These are phyloP conservation scores for Pascua sp. DNA, from an alignment of 1,284 basidiomycete species.

Conservation along the genomic window DNA sequence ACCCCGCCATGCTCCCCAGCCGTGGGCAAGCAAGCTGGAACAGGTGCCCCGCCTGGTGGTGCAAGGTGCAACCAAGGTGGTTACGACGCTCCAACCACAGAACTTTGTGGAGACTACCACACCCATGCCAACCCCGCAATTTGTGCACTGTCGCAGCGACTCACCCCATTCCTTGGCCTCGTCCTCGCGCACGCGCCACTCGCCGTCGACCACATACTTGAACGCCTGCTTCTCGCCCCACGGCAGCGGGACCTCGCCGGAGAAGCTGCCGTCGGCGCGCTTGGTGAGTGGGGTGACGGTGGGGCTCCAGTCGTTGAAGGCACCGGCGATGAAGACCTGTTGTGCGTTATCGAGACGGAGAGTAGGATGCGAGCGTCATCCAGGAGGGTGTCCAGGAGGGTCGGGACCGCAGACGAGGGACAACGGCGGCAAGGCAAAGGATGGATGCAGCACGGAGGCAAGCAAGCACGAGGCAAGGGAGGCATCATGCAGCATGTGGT, in stretches of 20 bases:
- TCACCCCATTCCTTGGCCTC: constrained; percentile 50
- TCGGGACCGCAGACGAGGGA: background rate
- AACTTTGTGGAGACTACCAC: no score
- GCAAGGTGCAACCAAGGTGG: no score
- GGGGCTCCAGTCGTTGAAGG: constrained; percentile 49
- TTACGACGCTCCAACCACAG: no score
- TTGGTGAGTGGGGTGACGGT: constrained; percentile 37
- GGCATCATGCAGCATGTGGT: background rate
- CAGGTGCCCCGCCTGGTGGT: no score
- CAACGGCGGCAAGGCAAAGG: background rate
- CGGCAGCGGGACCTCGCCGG: constrained; percentile 33
- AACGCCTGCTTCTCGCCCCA: constrained; percentile 49
- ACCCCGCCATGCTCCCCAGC: no score
- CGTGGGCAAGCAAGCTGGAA: no score
- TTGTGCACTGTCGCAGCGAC: constrained; percentile 12
- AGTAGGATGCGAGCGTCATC: background rate
- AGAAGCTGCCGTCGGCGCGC: constrained; percentile 41
- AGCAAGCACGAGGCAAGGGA: background rate
- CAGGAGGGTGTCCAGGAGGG: background rate
- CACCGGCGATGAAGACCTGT: constrained; percentile 46
- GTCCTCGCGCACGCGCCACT: constrained; percentile 50
- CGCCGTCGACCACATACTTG: constrained; percentile 51
- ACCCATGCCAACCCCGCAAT: no score
- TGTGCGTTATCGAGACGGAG: background rate
- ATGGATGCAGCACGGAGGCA: background rate